Percentiles rank a stretch among this genome's conserved stretches.
These are phyloP conservation scores for Yamadazyma sp. DNA, from an alignment of 1,139 yeast species.

Conservation along the genomic window DNA sequence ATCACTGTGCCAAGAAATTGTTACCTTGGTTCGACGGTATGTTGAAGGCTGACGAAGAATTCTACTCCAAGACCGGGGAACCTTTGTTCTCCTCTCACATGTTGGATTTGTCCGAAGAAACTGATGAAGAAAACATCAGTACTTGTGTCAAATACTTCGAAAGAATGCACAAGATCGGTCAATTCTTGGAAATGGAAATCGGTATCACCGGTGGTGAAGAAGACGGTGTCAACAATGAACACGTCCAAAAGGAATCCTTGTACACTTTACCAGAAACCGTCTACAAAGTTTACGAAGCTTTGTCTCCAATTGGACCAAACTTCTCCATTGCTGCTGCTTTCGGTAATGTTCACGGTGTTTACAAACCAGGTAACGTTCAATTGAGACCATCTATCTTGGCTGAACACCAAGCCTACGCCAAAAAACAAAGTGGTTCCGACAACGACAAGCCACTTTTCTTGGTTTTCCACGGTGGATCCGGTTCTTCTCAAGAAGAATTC, in stretches of 20 bases:
- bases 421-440: constrained; percentile 57
- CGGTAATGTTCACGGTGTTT: constrained; percentile 99
- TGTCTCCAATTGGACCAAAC: constrained; percentile 91
- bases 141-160: constrained; percentile 93
- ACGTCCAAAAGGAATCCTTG: constrained; percentile 80
- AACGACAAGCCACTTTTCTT: constrained; percentile 81
- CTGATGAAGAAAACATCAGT: constrained; percentile 93
- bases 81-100: constrained; percentile 98
- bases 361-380: constrained; percentile 98
- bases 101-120: constrained; percentile 97
- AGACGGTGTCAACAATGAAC: constrained; percentile 99
- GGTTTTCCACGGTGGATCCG: constrained; percentile 99
- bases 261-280: constrained; percentile 98
- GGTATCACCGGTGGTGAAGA: constrained; percentile 99
- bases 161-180: constrained; percentile 92
- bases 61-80: constrained; percentile 81
- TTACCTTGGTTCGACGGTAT: constrained; percentile 99
- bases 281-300: constrained; percentile 84
- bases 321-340: constrained; percentile 99
- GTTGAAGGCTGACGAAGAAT: constrained; percentile 94
- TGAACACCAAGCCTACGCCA: constrained; percentile 88
- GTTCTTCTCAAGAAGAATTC: constrained; percentile 90
- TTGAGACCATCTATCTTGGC: constrained; percentile 92
- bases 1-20: constrained; percentile 98
- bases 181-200: constrained; percentile 99